These are phyloP conservation scores for Aegle marmelos DNA, from an alignment of 345 rosid genomes.

Conservation along the genomic window DNA sequence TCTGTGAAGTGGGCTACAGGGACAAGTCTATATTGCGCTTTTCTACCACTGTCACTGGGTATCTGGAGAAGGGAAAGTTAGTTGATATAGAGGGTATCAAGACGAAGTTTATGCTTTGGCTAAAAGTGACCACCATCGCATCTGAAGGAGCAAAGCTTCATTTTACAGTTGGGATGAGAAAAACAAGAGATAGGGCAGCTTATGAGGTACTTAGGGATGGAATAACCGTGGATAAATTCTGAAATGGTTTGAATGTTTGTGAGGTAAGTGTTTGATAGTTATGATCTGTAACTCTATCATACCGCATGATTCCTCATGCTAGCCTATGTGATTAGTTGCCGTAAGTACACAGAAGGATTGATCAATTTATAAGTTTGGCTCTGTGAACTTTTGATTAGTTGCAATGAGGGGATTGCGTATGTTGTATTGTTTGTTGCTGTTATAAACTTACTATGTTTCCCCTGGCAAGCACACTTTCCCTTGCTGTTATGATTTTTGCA, in stretches of 20 bases:
- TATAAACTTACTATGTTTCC: background rate
- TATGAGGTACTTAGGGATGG: constrained; percentile 84
- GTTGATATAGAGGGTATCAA: constrained; percentile 86
- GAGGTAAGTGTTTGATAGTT: background rate
- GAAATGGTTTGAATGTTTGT: constrained; percentile 13
- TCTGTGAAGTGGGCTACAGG: constrained; percentile 87
- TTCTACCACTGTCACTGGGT: constrained; percentile 58
- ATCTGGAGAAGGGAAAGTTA: constrained; percentile 81
- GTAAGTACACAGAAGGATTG: constrained; percentile 9
- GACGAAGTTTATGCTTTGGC: constrained; percentile 88
- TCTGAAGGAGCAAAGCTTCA: constrained; percentile 73
- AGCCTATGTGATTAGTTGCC: background rate
- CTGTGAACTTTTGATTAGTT: background rate
- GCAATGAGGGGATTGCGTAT: background rate
- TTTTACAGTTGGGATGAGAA: constrained; percentile 78
- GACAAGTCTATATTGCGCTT: constrained; percentile 85
- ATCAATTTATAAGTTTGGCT: background rate
- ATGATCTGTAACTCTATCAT: constrained; percentile 8
- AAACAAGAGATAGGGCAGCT: constrained; percentile 64
- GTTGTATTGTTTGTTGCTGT: background rate
- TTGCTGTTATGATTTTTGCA: background rate
- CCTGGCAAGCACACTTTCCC: background rate
- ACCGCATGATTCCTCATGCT: background rate
- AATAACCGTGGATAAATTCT: constrained; percentile 71
- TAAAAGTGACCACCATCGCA: constrained; percentile 67